These are phyloP conservation scores for Cinnamomum micranthum DNA, from an alignment of 164 flowering plant genomes.

Conservation along the genomic window DNA sequence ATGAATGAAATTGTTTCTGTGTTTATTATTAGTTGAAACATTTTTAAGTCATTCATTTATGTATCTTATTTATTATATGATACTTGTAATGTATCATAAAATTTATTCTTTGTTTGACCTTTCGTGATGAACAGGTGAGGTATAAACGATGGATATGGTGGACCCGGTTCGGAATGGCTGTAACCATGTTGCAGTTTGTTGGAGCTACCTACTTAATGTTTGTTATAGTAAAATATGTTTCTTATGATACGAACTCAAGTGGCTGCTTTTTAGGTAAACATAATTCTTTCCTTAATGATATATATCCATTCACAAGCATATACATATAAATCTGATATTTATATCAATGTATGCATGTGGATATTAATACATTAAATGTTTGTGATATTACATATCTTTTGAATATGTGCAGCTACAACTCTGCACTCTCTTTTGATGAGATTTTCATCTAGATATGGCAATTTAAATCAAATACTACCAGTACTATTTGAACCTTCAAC, in stretches of 20 bases:
- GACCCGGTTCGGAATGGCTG: constrained; percentile 51
- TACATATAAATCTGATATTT: too few species aligned
- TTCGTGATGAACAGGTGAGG: constrained; percentile 40
- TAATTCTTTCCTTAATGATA: not conserved
- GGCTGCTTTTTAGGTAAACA: constrained; percentile 45
- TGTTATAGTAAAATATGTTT: constrained; percentile 18
- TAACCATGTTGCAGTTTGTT: constrained; percentile 55
- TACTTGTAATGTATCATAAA: not conserved
- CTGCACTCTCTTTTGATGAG: too few species aligned
- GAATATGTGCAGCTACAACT: too few species aligned
- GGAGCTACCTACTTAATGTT: constrained; percentile 53
- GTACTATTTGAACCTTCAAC: too few species aligned
- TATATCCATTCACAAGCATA: too few species aligned
- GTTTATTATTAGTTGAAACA: not conserved
- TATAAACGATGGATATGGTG: constrained; percentile 81
- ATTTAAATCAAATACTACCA: too few species aligned
- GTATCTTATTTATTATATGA: not conserved
- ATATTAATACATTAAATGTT: too few species aligned
- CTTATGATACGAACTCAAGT: constrained; percentile 30
- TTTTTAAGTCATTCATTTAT: not conserved
- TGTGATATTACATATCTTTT: too few species aligned
- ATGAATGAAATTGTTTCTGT: not conserved
- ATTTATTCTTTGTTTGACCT: not conserved
- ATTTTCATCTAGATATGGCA: too few species aligned
- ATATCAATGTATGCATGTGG: too few species aligned